phyloP scores from a whole-genome alignment of 768 basidiomycete species.

The Termitomyces eurrhizus region DNA sequence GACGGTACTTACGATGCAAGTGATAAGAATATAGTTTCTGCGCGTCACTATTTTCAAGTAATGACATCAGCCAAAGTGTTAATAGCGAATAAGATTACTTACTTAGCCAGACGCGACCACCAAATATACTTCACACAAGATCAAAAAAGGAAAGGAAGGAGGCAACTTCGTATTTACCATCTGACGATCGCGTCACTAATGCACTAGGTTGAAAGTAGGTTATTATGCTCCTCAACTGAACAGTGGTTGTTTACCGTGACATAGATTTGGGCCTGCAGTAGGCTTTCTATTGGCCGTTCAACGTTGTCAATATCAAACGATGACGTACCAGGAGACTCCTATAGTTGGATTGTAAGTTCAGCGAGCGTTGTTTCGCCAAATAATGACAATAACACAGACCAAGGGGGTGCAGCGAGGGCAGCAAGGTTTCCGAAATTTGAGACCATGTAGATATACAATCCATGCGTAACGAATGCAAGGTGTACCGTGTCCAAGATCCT shows the following conservation, averaged over 20 bases:
- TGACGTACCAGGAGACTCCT: conserved; percentile 15
- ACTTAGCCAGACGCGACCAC: conserved; percentile 25
- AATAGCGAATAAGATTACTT: neutral
- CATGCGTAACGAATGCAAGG: conserved; percentile 7
- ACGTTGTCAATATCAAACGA: neutral
- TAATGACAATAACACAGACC: neutral
- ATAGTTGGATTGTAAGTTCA: neutral
- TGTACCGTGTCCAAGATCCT: conserved; percentile 11
- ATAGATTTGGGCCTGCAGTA: conserved; percentile 9
- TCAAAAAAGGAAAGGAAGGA: neutral
- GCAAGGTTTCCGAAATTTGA: conserved; percentile 9
- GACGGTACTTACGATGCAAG: conserved; percentile 16
- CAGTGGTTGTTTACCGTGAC: conserved; percentile 5
- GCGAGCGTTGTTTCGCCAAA: neutral
- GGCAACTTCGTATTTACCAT: conserved; percentile 19
- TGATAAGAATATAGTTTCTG: conserved; percentile 14
- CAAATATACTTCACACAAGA: conserved; percentile 19
- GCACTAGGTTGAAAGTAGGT: conserved; percentile 1
- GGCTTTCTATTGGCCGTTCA: neutral
- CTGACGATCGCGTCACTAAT: conserved; percentile 28
- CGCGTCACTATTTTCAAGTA: conserved; percentile 14
- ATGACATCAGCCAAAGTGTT: neutral
- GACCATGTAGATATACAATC: conserved; percentile 8
- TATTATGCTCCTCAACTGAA: neutral
- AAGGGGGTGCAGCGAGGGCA: neutral